phyloP scores from a whole-genome alignment of 768 basidiomycete species.

The Boletellus emodensis region DNA sequence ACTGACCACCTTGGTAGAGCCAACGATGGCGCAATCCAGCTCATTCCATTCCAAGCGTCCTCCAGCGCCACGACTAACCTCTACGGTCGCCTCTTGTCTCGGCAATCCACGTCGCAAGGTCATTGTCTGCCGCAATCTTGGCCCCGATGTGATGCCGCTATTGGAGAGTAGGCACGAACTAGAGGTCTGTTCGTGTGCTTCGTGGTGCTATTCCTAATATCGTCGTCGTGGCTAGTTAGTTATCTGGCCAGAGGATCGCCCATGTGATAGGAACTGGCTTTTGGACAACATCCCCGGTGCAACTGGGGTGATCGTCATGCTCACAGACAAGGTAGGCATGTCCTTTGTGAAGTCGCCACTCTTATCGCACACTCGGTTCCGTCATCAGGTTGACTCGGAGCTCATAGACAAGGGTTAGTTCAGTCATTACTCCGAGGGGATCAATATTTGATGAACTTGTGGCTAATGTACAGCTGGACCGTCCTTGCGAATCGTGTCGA shows the following conservation, averaged over 20 bases:
- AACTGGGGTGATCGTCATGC: constrained; percentile 56
- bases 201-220: not conserved
- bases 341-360: not conserved
- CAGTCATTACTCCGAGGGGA: not conserved
- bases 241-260: constrained; percentile 49
- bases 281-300: constrained; percentile 68
- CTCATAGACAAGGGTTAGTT: constrained; percentile 40
- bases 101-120: constrained; percentile 36
- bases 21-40: constrained; percentile 26
- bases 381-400: constrained; percentile 63
- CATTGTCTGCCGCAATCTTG: constrained; percentile 58
- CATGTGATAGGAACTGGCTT: constrained; percentile 66
- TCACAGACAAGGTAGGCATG: constrained; percentile 62
- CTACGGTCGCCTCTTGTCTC: constrained; percentile 19
- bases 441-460: not conserved
- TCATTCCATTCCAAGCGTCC: constrained; percentile 14
- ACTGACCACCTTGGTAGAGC: not conserved
- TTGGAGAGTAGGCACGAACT: constrained; percentile 47
- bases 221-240: constrained; percentile 35
- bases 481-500: constrained; percentile 77
- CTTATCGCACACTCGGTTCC: not conserved
- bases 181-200: constrained; percentile 39
- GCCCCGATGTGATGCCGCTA: constrained; percentile 59
- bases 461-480: constrained; percentile 60
- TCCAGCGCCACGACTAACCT: constrained; percentile 23